Evolutionary conservation across 169 alveolate species (phyloP).

Genomic region (Cryptosporidium parvum): DNA sequence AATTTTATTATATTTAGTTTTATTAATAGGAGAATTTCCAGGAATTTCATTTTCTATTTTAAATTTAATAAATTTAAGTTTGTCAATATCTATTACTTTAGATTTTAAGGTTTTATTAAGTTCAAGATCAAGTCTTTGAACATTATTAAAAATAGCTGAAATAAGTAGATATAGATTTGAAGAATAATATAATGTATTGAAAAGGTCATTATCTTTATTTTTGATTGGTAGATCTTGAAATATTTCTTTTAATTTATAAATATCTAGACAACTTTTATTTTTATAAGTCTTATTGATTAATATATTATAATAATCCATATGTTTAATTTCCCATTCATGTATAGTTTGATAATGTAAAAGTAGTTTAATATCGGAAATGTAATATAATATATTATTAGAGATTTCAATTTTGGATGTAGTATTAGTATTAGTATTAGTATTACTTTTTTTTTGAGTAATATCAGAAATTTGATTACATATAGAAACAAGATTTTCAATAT

Average conservation of each 20-base stretch:
- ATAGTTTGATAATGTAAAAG: background rate
- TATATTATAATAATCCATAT: background rate
- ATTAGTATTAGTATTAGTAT: too few relatives aligned
- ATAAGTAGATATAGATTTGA: background rate
- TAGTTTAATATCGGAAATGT: background rate
- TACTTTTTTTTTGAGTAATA: background rate
- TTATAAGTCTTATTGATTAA: background rate
- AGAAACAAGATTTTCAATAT: slow-evolving; percentile 6
- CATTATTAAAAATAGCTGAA: background rate
- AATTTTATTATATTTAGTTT: background rate
- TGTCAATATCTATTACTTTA: slow-evolving; percentile 8
- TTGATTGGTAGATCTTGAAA: background rate
- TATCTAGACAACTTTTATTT: background rate
- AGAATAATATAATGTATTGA: background rate
- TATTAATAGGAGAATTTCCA: background rate
- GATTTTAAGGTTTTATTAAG: background rate
- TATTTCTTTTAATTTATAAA: background rate
- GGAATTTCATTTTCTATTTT: slow-evolving; percentile 31
- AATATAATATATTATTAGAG: background rate
- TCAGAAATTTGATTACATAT: background rate
- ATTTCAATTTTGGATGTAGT: background rate
- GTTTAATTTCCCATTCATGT: slow-evolving; percentile 21
- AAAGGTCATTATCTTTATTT: background rate
- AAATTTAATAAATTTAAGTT: slow-evolving; percentile 14
- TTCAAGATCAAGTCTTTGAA: slow-evolving; percentile 17